Evolutionary conservation across 805 yeast genomes (phyloP).

Genomic region (Saccharomycodes ludwigii): DNA sequence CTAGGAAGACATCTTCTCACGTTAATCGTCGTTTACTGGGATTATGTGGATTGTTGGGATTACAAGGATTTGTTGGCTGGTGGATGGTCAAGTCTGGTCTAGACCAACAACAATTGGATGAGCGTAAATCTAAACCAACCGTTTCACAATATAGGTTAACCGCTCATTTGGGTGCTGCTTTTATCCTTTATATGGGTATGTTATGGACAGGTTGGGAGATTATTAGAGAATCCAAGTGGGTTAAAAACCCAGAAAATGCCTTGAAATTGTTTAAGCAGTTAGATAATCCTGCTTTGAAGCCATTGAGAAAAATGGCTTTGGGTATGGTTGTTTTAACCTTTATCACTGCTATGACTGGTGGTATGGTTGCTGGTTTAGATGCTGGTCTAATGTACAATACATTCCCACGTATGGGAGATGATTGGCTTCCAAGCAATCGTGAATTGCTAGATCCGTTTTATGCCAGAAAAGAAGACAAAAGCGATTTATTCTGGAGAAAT

Average conservation of each 20-base stretch:
- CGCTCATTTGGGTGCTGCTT: conserved; percentile 89
- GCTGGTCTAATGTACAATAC: conserved; percentile 95
- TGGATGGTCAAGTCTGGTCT: conserved; percentile 99
- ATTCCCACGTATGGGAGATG: conserved; percentile 94
- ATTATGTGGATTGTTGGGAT: conserved; percentile 65
- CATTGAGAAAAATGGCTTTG: conserved; percentile 41
- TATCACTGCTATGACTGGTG: conserved; percentile 92
- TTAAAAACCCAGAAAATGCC: conserved; percentile 51
- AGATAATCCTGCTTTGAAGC: conserved; percentile 45
- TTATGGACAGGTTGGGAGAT: conserved; percentile 83
- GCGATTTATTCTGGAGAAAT: conserved; percentile 86
- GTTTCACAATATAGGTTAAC: conserved; percentile 92
- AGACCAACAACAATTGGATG: conserved; percentile 63
- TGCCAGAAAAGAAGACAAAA: conserved; percentile 50
- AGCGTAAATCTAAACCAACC: conserved; percentile 87
- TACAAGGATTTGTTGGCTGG: conserved; percentile 97
- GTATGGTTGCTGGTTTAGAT: conserved; percentile 95
- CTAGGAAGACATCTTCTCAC: conserved; percentile 52
- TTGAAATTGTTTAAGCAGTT: conserved; percentile 42
- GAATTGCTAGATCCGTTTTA: conserved; percentile 71
- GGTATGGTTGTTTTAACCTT: conserved; percentile 62
- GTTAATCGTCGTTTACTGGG: conserved; percentile 59
- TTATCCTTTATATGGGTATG: conserved; percentile 76
- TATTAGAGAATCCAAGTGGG: conserved; percentile 58
- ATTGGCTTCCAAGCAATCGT: conserved; percentile 54